Base-by-base conservation (phyloP, 108 stramenopile species). In the Cyclotella choctawhatcheeana region DNA sequence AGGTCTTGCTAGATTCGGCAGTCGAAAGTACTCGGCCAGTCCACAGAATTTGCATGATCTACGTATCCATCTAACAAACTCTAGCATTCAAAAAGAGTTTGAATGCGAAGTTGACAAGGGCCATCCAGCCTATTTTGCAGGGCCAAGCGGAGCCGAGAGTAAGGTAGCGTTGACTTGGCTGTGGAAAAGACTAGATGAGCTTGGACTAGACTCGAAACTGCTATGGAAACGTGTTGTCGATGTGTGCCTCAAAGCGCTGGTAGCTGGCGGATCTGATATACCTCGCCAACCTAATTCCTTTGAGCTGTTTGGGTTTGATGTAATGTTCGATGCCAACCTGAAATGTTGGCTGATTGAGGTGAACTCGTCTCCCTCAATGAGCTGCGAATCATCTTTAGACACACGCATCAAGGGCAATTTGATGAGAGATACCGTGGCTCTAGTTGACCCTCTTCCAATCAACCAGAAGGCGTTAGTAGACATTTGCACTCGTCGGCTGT, bases 341-440 rank as follows among this genome's bases (percentile, higher is more conserved):
- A 89, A 88, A 72, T 90, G 91, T 6, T 96, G 95, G 95, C 83
- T 96, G 29, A 84, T 96, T 4, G 95, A 96, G 76, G 92, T 96
- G 8, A 96, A 94, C 71, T 91, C 93, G 0, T 89, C 85, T 24
- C 95, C 95, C 5, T 85, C 83, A 12, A 64, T 96, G 43, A 77
- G 76, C 17, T 69, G 82, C 27, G 82, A 79, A 31, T 71, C 77
- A 4, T 1, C 44, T 6, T 58, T 82, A 18, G 84, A 85, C 55
- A 53, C 33, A 18, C 63, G 58, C 6, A 67, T 85, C 53, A 85
- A 82, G 52, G 78, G 63, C 24, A 58, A 44, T 7, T 45, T 85
- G 61, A 82, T 85, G 50, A 37, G 61, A 6, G 84, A 85, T 53
- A 76, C 77, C 3, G 62, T 85, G 45, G 71, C 64, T 14, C 65